Evolutionary conservation across 768 basidiomycete genomes (phyloP), one percentile per base, ranked within the genome.

Genomic region (Lactarius deliciosus): DNA sequence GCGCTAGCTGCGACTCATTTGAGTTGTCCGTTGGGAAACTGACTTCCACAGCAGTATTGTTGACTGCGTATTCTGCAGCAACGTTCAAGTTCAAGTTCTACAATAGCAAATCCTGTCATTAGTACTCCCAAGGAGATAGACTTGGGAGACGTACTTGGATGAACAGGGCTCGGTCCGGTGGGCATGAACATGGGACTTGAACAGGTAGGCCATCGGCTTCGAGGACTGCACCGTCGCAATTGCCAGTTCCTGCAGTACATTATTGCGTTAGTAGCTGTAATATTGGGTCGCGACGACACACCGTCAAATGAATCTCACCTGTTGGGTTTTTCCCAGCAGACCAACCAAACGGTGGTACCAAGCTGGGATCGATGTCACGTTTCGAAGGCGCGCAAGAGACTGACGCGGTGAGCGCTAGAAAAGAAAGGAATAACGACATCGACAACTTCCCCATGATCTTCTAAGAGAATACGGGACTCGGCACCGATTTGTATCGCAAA

Each of bases 171-270:
- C 74, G 75, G 53, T 66, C 68, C 11, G 79, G 79, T 30, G 79
- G 79, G 74, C 79, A 81, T 10, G 68, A 28, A 73, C 79, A 81
- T 18, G 79, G 79, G 63, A 81, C 75, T 69, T 76, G 72, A 73
- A 78, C 75, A 58, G 75, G 74, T 61, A 73, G 65, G 57, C 75
- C 76, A 41, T 76, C 69, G 3, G 76, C 68, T 28, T 74, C 75
- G 57, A 75, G 74, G 28, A 75, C 66, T 18, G 74, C 76, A 13
- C 78, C 78, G 65, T 77, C 76, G 67, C 78, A 79, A 71, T 79
- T 71, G 18, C 77, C 76, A 20, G 74, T 76, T n/a, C 73, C 75
- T 71, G 28, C 10, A 36, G 16, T 30, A 57, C 45, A 22, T 45
- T n/a, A 45, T 45, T 45, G 11, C 10, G n/a, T 47, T 11, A 30